Conservation (phyloP, 352 stramenopile genomes). For the Aphanomyces cochlioides region DNA sequence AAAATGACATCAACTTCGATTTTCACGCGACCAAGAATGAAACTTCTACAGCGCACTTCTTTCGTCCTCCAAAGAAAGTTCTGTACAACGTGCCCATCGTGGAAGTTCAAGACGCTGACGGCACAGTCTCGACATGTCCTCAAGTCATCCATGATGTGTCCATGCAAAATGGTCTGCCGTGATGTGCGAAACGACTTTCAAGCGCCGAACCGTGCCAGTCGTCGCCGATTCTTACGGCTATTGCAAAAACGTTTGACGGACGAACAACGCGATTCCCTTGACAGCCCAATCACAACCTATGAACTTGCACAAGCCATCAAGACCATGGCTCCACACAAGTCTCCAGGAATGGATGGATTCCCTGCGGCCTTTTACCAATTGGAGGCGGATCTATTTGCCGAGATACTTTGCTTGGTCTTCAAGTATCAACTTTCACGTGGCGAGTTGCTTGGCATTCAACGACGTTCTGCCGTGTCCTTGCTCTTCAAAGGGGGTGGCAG, state of each 20-base stretch:
- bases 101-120: neutral
- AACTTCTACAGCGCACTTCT: slow-evolving; percentile 1
- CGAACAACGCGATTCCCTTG: neutral
- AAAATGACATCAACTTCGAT: slow-evolving; percentile 12
- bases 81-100: slow-evolving; percentile 6
- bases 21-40: slow-evolving; percentile 7
- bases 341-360: slow-evolving; percentile 27
- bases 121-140: neutral
- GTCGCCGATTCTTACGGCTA: neutral
- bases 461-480: slow-evolving; percentile 27
- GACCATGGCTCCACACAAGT: slow-evolving; percentile 20
- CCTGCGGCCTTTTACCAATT: slow-evolving; percentile 35
- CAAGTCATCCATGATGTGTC: neutral
- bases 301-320: slow-evolving; percentile 1
- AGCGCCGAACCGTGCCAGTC: neutral
- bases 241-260: neutral
- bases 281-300: neutral
- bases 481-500: slow-evolving; percentile 33
- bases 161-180: neutral
- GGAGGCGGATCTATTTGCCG: slow-evolving; percentile 30
- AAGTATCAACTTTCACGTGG: slow-evolving; percentile 26
- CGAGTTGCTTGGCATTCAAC: slow-evolving; percentile 30
- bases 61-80: neutral
- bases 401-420: slow-evolving; percentile 34
- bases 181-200: slow-evolving; percentile 8